Base-by-base conservation (phyloP, 441 rosid species). In the Pelargonium citronellum region DNA sequence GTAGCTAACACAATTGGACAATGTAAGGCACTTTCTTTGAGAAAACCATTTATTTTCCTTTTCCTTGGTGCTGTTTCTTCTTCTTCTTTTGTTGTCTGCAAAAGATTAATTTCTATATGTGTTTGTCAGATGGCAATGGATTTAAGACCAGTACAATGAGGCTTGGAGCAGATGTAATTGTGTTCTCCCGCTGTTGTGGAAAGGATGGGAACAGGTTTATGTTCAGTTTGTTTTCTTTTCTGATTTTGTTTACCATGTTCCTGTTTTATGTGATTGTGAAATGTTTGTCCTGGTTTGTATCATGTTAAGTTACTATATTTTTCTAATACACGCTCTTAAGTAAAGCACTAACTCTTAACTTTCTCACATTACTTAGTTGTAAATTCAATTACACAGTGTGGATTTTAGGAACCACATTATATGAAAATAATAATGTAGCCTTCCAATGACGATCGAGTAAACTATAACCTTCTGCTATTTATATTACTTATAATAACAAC, bases 111-210 rank as follows among this genome's bases (percentile, higher is more conserved):
- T 20, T 76, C 19, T 2, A 7, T 67, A 20, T 24, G 37, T 64
- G 66, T 73, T 77, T 12, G 55, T 22, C 79, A 94, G 96, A 91
- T 87, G 97, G 99, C n/a, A 91, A 95, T 82, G 97, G 99, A 62
- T 95, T 91, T 77, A 95, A 95, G 87, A 91, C 97, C 12, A 94
- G 98, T 79, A 94, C 99, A 43, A 91, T 94, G 99, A 87, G 99
- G 80, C 94, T 94, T n/a, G 99, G 99, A 27, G 99, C 96, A 67
- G 99, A 94, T 90, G 99, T 89, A 66, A 87, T 94, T 66, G 99
- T 94, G 4, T 95, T 94, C 79, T 89, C 99, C n/a, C 87, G 95
- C 34, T 87, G 86, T 78, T 16, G 43, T 61, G 96, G 90, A 62
- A 78, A 82, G 75, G 81, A 84, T 82, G 89, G 90, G 71, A 87